phyloP scores from a whole-genome alignment of 2,329 filamentous ascomycete genomes.

The Conoideocrella luteorostrata region DNA sequence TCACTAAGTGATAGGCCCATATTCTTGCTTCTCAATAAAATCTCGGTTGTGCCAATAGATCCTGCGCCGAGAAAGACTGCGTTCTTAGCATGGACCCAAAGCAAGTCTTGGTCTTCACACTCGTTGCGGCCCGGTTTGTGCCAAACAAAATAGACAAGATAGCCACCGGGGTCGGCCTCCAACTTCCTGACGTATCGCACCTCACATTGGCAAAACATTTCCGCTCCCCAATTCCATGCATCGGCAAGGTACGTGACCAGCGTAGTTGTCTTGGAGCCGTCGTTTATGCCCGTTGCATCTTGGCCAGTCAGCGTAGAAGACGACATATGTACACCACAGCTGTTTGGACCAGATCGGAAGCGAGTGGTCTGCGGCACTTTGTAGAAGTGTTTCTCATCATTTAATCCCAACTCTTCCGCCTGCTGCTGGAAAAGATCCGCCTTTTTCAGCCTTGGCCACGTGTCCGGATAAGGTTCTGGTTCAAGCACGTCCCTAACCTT shows the following conservation, averaged over 20 bases:
- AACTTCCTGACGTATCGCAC: slow-evolving; percentile 55
- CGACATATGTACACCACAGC: slow-evolving; percentile 58
- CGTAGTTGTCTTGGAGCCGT: slow-evolving; percentile 61
- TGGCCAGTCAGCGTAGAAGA: slow-evolving; percentile 54
- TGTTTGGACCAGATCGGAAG: slow-evolving; percentile 55
- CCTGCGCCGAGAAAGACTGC: slow-evolving; percentile 63
- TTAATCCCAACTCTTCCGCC: slow-evolving; percentile 44
- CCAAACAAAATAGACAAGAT: slow-evolving; percentile 60
- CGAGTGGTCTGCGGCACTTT: slow-evolving; percentile 56
- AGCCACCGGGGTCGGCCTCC: slow-evolving; percentile 41
- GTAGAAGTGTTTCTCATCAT: slow-evolving; percentile 46
- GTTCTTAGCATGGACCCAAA: slow-evolving; percentile 61
- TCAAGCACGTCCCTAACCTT: slow-evolving; percentile 51
- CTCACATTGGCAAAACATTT: slow-evolving; percentile 65
- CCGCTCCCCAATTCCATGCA: slow-evolving; percentile 66
- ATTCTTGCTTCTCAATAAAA: slow-evolving; percentile 53
- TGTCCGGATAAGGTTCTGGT: slow-evolving; percentile 50
- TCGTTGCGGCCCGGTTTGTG: slow-evolving; percentile 49
- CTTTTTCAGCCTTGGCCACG: slow-evolving; percentile 53
- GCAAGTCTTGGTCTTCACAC: slow-evolving; percentile 51
- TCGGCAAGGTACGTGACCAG: slow-evolving; percentile 62
- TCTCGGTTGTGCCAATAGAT: slow-evolving; percentile 59
- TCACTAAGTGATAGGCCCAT: slow-evolving; percentile 53
- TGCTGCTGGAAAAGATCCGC: slow-evolving; percentile 51
- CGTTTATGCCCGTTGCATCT: slow-evolving; percentile 59